phyloP scores from a whole-genome alignment of 345 rosid genomes.

The Sisymbrium irio region DNA sequence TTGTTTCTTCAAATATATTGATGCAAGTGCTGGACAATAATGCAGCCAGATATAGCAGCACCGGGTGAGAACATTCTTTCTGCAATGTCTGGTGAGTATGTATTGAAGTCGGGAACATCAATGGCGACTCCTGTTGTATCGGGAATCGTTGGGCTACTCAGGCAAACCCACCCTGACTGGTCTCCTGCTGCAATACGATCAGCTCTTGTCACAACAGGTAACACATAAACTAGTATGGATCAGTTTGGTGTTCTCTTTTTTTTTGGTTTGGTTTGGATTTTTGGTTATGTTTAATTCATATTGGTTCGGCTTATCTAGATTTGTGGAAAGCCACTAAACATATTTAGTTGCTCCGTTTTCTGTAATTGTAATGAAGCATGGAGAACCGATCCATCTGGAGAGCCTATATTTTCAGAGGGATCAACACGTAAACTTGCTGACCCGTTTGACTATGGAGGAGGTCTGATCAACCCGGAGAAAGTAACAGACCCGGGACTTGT shows the following conservation, averaged over 20 bases:
- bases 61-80: conserved; percentile 45
- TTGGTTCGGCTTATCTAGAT: neutral
- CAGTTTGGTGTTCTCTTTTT: too few species aligned
- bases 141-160: conserved; percentile 41
- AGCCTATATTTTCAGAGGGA: conserved; percentile 56
- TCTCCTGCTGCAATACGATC: conserved; percentile 52
- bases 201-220: conserved; percentile 51
- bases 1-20: neutral
- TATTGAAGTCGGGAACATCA: conserved; percentile 40
- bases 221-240: too few species aligned
- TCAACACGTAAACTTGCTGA: conserved; percentile 48
- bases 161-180: conserved; percentile 39
- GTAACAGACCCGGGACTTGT: conserved; percentile 61
- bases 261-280: too few species aligned
- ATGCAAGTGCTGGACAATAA: neutral
- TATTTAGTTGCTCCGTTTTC: neutral
- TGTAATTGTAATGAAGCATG: conserved; percentile 24
- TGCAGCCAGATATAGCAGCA: conserved; percentile 51
- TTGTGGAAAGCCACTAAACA: neutral
- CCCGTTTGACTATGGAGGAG: conserved; percentile 73
- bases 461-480: conserved; percentile 47
- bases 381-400: conserved; percentile 46
- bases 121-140: conserved; percentile 45
- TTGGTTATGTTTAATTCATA: too few species aligned
- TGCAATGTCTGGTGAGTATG: conserved; percentile 26